phyloP scores from a whole-genome alignment of 2,329 filamentous ascomycete species.

The Pseudogymnoascus sp. region DNA sequence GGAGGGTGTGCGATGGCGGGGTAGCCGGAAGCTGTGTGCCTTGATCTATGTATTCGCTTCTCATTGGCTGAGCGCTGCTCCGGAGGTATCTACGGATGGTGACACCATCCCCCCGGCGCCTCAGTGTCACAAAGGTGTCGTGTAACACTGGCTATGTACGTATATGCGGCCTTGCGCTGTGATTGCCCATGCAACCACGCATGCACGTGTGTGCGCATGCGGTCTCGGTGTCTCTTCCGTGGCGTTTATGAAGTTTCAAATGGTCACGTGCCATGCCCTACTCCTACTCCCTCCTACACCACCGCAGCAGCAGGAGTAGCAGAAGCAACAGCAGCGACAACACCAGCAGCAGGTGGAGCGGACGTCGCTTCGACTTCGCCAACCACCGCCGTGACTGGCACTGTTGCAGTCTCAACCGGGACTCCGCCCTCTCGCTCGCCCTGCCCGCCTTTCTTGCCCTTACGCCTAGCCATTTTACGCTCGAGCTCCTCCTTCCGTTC shows the following conservation, averaged over 20 bases:
- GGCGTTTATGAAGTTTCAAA: neutral
- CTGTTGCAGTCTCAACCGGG: neutral
- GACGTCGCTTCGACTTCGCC: neutral
- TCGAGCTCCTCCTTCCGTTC: neutral
- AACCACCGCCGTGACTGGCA: neutral
- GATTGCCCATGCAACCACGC: neutral
- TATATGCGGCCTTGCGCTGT: neutral
- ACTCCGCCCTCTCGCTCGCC: neutral
- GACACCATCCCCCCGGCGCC: neutral
- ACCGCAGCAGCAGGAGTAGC: neutral
- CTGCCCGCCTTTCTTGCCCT: neutral
- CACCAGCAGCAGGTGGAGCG: neutral
- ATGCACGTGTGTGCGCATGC: neutral
- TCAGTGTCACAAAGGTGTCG: neutral
- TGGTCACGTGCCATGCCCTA: neutral
- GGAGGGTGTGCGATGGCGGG: neutral
- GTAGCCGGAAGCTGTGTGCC: neutral
- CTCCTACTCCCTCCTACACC: neutral
- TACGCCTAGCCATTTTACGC: neutral
- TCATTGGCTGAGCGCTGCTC: neutral
- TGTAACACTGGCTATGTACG: neutral
- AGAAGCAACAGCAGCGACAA: neutral
- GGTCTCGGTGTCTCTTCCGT: neutral
- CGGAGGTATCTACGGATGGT: neutral
- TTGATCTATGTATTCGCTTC: neutral